A percentile compares a stretch with the other conserved stretches of the same genome.
Evolutionary conservation across 2,329 filamentous ascomycete species (phyloP).

Genomic region (Taxawa tesnikishii): DNA sequence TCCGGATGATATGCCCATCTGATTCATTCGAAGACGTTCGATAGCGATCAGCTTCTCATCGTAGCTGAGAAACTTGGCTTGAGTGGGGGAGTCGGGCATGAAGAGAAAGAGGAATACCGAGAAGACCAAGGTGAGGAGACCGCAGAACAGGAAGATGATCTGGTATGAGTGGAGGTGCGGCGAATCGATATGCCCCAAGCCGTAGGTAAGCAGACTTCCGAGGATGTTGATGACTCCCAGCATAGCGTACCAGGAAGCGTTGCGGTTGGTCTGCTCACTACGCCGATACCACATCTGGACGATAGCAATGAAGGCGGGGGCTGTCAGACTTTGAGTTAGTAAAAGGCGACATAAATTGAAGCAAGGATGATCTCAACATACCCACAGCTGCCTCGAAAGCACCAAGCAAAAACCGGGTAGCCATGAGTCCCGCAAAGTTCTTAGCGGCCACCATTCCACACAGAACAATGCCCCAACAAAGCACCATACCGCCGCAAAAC

Average conservation of each 20-base stretch:
- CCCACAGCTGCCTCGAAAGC: constrained; percentile 33
- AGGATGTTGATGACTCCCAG: constrained; percentile 18
- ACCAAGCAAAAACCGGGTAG: constrained; percentile 38
- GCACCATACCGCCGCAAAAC: constrained; percentile 40
- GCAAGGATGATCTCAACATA: neutral
- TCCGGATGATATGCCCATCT: constrained; percentile 26
- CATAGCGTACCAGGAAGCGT: constrained; percentile 18
- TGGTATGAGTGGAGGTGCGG: constrained; percentile 11
- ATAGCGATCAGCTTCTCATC: constrained; percentile 47
- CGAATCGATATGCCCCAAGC: constrained; percentile 14
- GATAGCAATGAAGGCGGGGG: constrained; percentile 16
- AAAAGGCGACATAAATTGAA: too few species aligned
- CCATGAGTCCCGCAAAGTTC: constrained; percentile 33
- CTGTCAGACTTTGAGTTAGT: constrained; percentile 4
- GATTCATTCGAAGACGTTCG: constrained; percentile 35
- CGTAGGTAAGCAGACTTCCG: constrained; percentile 16
- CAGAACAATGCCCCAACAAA: constrained; percentile 41
- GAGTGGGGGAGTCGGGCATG: constrained; percentile 53
- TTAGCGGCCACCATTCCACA: constrained; percentile 40
- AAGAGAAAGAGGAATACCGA: constrained; percentile 38
- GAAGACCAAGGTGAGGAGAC: constrained; percentile 35
- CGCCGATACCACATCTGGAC: constrained; percentile 15
- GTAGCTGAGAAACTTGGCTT: constrained; percentile 43
- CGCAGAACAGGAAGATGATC: constrained; percentile 17
- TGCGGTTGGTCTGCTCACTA: constrained; percentile 16